Evolutionary conservation across 2,329 filamentous ascomycete species (phyloP).

Genomic region (Talaromyces atroroseus): DNA sequence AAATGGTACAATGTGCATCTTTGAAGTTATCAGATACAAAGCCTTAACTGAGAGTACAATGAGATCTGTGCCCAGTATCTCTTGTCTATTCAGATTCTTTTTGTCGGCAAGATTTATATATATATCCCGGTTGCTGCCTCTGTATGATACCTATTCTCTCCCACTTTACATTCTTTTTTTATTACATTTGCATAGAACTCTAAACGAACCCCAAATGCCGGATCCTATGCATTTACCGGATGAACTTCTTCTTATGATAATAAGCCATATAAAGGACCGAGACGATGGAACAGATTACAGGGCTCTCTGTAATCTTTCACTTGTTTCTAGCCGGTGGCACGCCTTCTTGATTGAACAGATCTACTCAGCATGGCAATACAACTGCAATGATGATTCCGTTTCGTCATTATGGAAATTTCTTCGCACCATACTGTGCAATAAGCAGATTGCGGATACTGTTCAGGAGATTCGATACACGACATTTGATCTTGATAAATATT

Average conservation of each 20-base stretch:
- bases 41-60: no score
- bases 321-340: not conserved
- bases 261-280: not conserved
- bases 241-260: not conserved
- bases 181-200: not conserved
- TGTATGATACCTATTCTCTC: not conserved
- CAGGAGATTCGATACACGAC: not conserved
- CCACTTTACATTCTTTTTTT: no score
- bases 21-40: no score
- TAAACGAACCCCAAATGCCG: not conserved
- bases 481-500: not conserved
- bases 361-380: not conserved
- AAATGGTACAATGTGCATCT: no score
- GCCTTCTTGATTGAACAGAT: not conserved
- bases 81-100: not conserved
- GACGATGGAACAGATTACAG: not conserved
- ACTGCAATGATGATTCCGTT: not conserved
- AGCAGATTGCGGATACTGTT: not conserved
- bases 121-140: not conserved
- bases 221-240: not conserved
- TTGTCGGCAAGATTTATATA: not conserved
- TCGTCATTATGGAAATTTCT: not conserved
- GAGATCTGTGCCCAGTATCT: no score
- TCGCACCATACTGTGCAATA: not conserved
- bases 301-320: not conserved